Evolutionary conservation across 331 rosid species (phyloP).

Genomic region (Malus hybrid): DNA sequence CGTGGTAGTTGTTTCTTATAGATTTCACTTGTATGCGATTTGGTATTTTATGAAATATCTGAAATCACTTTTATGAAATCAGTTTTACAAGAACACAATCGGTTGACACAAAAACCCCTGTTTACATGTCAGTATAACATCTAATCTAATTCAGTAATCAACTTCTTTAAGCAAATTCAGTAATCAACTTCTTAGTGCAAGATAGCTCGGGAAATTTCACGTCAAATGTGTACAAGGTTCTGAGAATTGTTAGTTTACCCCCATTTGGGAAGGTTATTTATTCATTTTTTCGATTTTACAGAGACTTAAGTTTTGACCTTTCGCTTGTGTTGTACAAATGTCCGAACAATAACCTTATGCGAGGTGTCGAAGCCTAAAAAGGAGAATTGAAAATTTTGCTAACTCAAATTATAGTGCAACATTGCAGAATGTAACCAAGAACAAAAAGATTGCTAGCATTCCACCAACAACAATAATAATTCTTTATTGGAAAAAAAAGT

Average conservation of each 20-base stretch:
- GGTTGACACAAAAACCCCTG: neutral
- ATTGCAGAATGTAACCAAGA: neutral
- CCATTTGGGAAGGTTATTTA: neutral
- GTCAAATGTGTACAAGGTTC: neutral
- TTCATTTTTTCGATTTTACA: neutral
- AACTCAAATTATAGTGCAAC: neutral
- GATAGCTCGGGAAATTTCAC: neutral
- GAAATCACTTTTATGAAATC: neutral
- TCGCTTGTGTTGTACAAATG: neutral
- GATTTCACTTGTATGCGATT: slow-evolving; percentile 8
- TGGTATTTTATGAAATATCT: neutral
- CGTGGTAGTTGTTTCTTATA: neutral
- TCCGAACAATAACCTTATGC: neutral
- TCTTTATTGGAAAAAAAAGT: no score
- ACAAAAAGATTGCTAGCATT: neutral
- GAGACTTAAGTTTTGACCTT: neutral
- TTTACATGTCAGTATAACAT: neutral
- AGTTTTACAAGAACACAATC: no score
- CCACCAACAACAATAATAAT: no score
- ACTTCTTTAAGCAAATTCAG: no score
- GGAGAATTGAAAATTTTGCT: neutral
- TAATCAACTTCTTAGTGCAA: no score
- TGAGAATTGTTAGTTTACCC: neutral
- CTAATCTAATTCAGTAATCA: no score
- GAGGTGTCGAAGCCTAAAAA: neutral